These are phyloP conservation scores for Salix koriyanagi DNA, from an alignment of 345 rosid genomes.

Conservation along the genomic window DNA sequence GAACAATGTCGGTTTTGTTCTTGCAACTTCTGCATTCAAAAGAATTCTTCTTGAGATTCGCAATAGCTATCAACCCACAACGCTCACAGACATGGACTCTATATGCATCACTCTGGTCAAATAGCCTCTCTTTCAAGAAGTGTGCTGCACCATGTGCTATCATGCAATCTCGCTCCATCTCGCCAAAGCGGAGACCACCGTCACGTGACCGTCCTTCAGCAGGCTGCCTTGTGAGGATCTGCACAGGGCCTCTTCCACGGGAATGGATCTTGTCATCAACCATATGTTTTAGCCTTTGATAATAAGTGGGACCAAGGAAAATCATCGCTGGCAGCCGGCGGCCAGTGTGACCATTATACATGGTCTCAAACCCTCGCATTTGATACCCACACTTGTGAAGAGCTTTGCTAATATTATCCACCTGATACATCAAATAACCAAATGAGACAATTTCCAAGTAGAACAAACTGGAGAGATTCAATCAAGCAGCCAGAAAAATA, in stretches of 20 bases:
- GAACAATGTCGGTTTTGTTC: conserved; percentile 88
- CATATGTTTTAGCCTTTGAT: conserved; percentile 95
- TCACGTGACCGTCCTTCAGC: conserved; percentile 99
- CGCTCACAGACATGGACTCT: conserved; percentile 89
- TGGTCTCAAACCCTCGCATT: conserved; percentile 95
- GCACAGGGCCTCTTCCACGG: conserved; percentile 96
- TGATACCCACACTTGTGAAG: conserved; percentile 98
- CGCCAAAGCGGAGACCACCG: conserved; percentile 96
- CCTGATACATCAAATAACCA: conserved; percentile 32
- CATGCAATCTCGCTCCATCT: conserved; percentile 98
- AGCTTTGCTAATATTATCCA: conserved; percentile 96
- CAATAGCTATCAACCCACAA: conserved; percentile 92
- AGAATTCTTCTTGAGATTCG: conserved; percentile 82
- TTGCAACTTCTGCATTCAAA: conserved; percentile 98
- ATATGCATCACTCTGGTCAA: conserved; percentile 96
- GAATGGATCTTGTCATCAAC: conserved; percentile 98
- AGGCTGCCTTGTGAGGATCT: conserved; percentile 92
- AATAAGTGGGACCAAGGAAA: conserved; percentile 96
- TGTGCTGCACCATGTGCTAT: conserved; percentile 96
- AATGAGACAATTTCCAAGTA: neutral
- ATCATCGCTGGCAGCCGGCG: conserved; percentile 81
- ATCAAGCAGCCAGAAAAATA: too few species aligned
- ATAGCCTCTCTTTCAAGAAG: conserved; percentile 89
- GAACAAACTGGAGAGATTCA: too few species aligned
- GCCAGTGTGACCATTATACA: conserved; percentile 97